These are phyloP conservation scores for Apophysomyces trapeziformis DNA, from an alignment of 371 early-diverging fungal genomes.

Conservation along the genomic window DNA sequence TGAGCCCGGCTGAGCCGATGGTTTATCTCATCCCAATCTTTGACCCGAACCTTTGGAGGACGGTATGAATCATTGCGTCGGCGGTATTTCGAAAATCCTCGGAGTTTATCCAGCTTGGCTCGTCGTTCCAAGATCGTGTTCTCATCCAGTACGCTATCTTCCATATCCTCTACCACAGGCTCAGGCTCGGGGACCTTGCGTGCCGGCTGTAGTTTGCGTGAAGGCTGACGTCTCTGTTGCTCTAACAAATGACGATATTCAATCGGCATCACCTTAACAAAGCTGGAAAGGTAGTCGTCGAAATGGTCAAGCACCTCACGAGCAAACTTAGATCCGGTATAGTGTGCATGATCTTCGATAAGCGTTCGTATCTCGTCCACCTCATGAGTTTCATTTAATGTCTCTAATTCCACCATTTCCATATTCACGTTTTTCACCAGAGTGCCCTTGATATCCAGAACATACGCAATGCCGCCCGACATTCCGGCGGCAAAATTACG, in stretches of 20 bases:
- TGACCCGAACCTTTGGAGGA: slow-evolving; percentile 74
- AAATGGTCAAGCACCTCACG: slow-evolving; percentile 75
- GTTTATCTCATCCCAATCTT: slow-evolving; percentile 95
- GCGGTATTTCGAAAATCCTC: slow-evolving; percentile 93
- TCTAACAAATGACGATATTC: slow-evolving; percentile 87
- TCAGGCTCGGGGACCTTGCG: slow-evolving; percentile 32
- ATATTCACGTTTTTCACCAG: slow-evolving; percentile 77
- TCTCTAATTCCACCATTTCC: slow-evolving; percentile 90
- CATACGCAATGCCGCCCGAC: slow-evolving; percentile 94
- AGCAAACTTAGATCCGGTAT: slow-evolving; percentile 84
- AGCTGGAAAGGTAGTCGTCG: slow-evolving; percentile 69
- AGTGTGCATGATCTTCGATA: slow-evolving; percentile 80
- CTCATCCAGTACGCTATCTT: slow-evolving; percentile 85
- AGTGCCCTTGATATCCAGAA: slow-evolving; percentile 65
- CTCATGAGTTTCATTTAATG: slow-evolving; percentile 79
- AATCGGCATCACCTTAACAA: slow-evolving; percentile 94
- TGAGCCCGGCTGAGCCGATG: slow-evolving; percentile 77
- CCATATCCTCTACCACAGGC: slow-evolving; percentile 80
- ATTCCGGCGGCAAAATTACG: slow-evolving; percentile 96
- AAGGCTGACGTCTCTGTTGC: slow-evolving; percentile 55
- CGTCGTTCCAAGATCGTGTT: slow-evolving; percentile 67
- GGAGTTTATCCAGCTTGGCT: slow-evolving; percentile 76
- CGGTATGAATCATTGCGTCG: slow-evolving; percentile 88
- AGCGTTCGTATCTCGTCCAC: slow-evolving; percentile 72
- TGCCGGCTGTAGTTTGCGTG: slow-evolving; percentile 29